Conservation (phyloP, 2,329 filamentous ascomycete genomes). For the Elsinoe arachidis region DNA sequence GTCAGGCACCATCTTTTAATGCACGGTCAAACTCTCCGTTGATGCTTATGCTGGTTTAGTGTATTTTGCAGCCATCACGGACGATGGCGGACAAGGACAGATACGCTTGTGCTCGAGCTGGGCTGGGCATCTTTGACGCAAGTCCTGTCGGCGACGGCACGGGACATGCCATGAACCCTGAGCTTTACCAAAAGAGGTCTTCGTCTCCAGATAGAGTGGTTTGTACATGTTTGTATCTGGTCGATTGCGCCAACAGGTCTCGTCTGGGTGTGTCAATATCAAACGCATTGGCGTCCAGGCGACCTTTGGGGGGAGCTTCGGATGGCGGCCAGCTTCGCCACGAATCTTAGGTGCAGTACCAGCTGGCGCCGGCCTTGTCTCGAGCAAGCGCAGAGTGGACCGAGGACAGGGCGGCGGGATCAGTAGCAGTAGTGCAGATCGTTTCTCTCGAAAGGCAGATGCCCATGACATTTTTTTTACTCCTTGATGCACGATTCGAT, state of each 20-base stretch:
- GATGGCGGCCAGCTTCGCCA: too few species aligned
- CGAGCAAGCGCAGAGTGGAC: not conserved
- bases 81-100: not conserved
- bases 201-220: slow-evolving; percentile 7
- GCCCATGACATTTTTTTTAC: not conserved
- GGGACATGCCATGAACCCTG: not conserved
- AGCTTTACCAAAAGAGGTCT: not conserved
- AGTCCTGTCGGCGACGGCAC: not conserved
- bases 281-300: slow-evolving; percentile 2
- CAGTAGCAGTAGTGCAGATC: not conserved
- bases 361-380: not conserved
- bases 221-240: slow-evolving; percentile 7
- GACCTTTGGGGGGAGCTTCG: not conserved
- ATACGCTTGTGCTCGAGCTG: too few species aligned
- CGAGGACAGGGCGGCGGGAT: slow-evolving; percentile 4
- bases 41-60: not conserved
- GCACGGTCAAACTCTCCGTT: not conserved
- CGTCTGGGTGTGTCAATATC: slow-evolving; percentile 1
- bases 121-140: not conserved
- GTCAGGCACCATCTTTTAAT: not conserved
- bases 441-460: not conserved
- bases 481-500: not conserved
- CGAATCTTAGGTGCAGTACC: not conserved
- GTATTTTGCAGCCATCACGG: not conserved
- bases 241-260: not conserved